phyloP scores from a whole-genome alignment of 441 rosid species.

The Arabidopsis hybrid region DNA sequence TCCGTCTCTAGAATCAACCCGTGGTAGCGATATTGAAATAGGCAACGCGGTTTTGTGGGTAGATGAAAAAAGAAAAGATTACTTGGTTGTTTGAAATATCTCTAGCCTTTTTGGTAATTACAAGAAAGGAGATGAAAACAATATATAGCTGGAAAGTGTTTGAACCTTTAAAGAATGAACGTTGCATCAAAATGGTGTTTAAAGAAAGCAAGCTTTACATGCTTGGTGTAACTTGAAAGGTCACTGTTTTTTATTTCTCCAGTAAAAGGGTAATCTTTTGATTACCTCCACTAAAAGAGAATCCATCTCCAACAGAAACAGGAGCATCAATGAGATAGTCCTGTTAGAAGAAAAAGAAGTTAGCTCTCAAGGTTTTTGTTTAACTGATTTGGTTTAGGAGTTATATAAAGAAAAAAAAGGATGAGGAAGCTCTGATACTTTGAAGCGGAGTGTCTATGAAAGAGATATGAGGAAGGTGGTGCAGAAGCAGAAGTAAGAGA shows the following conservation, averaged over 20 bases:
- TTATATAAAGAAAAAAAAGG: not conserved
- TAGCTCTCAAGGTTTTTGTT: not conserved
- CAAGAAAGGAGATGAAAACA: too few relatives aligned
- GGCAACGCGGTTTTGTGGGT: not conserved
- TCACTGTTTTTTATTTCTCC: too few relatives aligned
- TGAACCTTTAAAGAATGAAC: too few relatives aligned
- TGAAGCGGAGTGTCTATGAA: conserved; percentile 32
- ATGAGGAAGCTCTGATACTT: conserved; percentile 45
- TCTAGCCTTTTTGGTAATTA: too few relatives aligned
- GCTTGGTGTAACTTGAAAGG: too few relatives aligned
- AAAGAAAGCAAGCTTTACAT: too few relatives aligned
- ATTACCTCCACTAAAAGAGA: conserved; percentile 85
- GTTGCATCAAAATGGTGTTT: too few relatives aligned
- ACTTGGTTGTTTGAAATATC: too few relatives aligned
- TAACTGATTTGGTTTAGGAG: not conserved
- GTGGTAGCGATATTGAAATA: not conserved
- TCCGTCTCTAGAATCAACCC: not conserved
- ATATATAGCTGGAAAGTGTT: too few relatives aligned
- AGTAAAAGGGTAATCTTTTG: too few relatives aligned
- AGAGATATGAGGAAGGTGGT: conserved; percentile 27
- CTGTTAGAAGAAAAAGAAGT: conserved; percentile 48
- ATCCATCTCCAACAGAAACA: conserved; percentile 88
- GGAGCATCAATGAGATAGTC: conserved; percentile 90
- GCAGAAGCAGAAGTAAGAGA: conserved; percentile 27
- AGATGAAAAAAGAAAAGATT: too few relatives aligned